Evolutionary conservation across 306 rosid species (phyloP), one percentile per base, ranked within the genome.

Genomic region (Vigna unguiculata): DNA sequence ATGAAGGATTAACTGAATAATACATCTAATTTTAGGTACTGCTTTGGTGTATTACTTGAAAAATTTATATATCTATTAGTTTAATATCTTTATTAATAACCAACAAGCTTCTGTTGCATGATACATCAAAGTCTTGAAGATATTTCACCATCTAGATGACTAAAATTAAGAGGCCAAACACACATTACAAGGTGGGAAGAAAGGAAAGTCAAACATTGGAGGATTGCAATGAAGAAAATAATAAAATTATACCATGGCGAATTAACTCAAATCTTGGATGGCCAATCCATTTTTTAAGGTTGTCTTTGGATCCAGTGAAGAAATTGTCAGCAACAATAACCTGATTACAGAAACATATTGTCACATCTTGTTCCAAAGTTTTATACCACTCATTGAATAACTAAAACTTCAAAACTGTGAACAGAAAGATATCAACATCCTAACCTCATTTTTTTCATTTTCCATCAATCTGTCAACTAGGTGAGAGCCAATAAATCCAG

Each of bases 401-500:
- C 75, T 61, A 22, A 78, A 60, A 51, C 69, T 75, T 40, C 21
- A 76, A 46, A 38, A 30, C 60, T 60, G 19, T 15, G 53, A 11
- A 81, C 36, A 13, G 54, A 46, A 64, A 69, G 24, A 54, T 41
- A 55, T 57, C 32, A 62, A 21, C 7, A 25, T 28, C 36, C 86
- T 60, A 16, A 91, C 98, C 97, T 93, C 98, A 25, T 91, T 91
- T 79, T 93, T 93, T 61, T 93, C 96, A 78, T 90, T 90, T 88
- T 88, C 95, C 96, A 92, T 92, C 88, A 92, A 83, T 81, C 80
- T 90, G 82, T 92, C 97, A 28, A 92, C 96, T 21, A 93, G 88
- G 84, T 93, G 98, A 80, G 98, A 93, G 57, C 98, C 98, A 40
- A 93, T 93, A 88, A 93, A 93, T 71, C 98, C 98, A 86, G 98